Evolutionary conservation across 208 protist genomes (phyloP).

Genomic region (Blastocrithidia nonstop): DNA sequence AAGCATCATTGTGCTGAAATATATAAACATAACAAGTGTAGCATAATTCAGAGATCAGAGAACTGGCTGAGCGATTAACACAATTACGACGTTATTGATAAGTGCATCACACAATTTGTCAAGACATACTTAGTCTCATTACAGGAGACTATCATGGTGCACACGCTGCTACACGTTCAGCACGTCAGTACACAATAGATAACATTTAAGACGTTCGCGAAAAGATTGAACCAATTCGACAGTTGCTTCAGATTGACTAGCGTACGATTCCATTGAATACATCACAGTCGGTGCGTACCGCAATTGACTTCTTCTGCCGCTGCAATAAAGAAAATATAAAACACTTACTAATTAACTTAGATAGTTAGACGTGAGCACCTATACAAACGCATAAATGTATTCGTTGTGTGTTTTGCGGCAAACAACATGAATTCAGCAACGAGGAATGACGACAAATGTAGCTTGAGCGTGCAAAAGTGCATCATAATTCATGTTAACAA

Average conservation of each 20-base stretch:
- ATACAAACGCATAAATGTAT: constrained; percentile 3
- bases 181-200: constrained; percentile 37
- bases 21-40: not conserved
- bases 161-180: constrained; percentile 16
- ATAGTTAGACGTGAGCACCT: constrained; percentile 4
- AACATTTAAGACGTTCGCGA: constrained; percentile 20
- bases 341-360: constrained; percentile 8
- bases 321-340: constrained; percentile 41
- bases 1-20: constrained; percentile 9
- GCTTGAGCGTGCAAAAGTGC: no score
- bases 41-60: constrained; percentile 5
- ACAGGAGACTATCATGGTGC: constrained; percentile 60
- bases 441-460: constrained; percentile 22
- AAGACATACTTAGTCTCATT: constrained; percentile 40
- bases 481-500: no score
- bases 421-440: constrained; percentile 8
- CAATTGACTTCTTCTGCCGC: constrained; percentile 71
- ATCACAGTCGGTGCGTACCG: constrained; percentile 31
- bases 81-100: no score
- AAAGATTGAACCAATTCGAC: constrained; percentile 31
- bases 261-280: no score
- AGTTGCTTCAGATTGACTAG: no score
- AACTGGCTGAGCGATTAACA: no score
- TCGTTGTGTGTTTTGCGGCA: constrained; percentile 28
- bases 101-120: constrained; percentile 28